These are phyloP conservation scores for Suillus sp. DNA, from an alignment of 768 basidiomycete species.

Conservation along the genomic window DNA sequence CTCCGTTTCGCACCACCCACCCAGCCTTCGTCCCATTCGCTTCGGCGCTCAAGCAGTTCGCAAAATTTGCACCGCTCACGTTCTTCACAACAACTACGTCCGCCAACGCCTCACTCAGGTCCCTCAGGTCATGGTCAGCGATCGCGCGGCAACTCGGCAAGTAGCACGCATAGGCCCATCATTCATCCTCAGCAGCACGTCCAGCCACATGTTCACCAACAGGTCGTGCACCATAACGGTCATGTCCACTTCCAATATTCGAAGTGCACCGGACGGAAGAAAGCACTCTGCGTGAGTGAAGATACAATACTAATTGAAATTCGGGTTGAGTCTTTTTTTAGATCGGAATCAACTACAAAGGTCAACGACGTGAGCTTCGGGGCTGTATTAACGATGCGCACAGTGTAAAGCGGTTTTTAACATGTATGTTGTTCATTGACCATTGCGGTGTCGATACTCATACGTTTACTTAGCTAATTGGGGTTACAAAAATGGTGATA, in stretches of 20 bases:
- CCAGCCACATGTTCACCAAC: conserved; percentile 15
- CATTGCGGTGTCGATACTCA: not conserved
- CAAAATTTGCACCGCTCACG: conserved; percentile 6
- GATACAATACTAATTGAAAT: not conserved
- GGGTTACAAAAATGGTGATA: conserved; percentile 53
- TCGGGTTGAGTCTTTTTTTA: conserved; percentile 25
- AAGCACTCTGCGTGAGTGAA: conserved; percentile 47
- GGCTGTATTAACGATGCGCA: conserved; percentile 85
- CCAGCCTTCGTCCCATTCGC: conserved; percentile 2
- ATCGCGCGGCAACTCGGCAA: conserved; percentile 25
- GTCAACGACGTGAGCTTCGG: conserved; percentile 59
- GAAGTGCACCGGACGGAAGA: conserved; percentile 52
- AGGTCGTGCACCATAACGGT: conserved; percentile 8
- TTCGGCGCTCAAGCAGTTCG: conserved; percentile 10
- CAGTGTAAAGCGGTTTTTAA: conserved; percentile 69
- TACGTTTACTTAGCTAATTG: conserved; percentile 37
- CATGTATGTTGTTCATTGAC: conserved; percentile 41
- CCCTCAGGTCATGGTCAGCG: conserved; percentile 20
- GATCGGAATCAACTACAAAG: conserved; percentile 82
- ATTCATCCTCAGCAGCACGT: conserved; percentile 1
- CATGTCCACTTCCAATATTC: conserved; percentile 44
- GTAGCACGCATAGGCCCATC: conserved; percentile 14
- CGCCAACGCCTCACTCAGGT: conserved; percentile 9
- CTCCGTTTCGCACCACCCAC: conserved; percentile 7
- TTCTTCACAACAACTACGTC: not conserved